Evolutionary conservation across 2,329 filamentous ascomycete species (phyloP).

Genomic region (Septoria petroselini): DNA sequence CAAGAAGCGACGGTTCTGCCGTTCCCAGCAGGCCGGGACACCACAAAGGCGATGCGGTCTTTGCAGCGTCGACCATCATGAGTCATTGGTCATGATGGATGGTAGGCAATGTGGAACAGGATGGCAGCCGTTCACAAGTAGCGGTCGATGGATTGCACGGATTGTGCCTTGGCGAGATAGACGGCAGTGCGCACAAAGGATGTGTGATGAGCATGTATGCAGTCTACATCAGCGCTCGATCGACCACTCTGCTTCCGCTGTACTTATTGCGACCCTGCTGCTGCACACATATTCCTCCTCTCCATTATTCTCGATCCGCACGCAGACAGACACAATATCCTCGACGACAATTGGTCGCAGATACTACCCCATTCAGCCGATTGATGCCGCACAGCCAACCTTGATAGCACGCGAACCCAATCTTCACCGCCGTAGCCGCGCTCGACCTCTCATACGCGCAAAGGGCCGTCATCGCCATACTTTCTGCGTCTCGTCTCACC

Average conservation of each 20-base stretch:
- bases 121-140: conserved; percentile 15
- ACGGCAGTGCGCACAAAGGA: conserved; percentile 15
- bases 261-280: not conserved
- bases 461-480: conserved; percentile 4
- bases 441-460: conserved; percentile 17
- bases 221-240: no score
- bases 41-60: conserved; percentile 14
- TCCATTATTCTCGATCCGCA: not conserved
- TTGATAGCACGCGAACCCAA: conserved; percentile 19
- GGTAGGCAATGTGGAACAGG: conserved; percentile 13
- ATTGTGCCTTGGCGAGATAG: conserved; percentile 11
- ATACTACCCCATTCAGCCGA: conserved; percentile 12
- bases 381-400: conserved; percentile 17
- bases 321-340: not conserved
- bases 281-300: not conserved
- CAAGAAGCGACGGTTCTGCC: conserved; percentile 1
- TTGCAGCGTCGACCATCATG: conserved; percentile 17
- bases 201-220: conserved; percentile 9
- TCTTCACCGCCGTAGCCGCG: conserved; percentile 21
- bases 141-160: not conserved
- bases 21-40: conserved; percentile 23
- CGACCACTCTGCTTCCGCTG: not conserved
- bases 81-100: conserved; percentile 24
- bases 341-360: conserved; percentile 9
- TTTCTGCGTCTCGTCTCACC: conserved; percentile 16